These are phyloP conservation scores for Zygoascus bituminiphila DNA, from an alignment of 805 yeast genomes.

Conservation along the genomic window DNA sequence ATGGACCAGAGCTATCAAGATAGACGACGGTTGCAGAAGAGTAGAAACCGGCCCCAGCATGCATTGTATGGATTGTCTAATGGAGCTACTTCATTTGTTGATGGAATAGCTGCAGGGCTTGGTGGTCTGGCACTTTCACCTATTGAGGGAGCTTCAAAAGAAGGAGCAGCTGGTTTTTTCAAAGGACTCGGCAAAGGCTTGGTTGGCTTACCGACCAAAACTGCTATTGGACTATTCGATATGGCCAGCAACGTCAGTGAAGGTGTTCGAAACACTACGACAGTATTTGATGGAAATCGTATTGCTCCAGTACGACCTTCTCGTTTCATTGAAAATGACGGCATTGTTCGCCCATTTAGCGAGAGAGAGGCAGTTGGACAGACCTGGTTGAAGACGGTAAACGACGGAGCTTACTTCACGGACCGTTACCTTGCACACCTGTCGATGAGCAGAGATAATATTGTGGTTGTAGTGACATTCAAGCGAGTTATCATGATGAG, in stretches of 20 bases:
- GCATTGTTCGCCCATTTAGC: slow-evolving; percentile 65
- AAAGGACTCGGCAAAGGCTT: slow-evolving; percentile 91
- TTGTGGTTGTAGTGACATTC: slow-evolving; percentile 68
- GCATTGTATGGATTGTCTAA: slow-evolving; percentile 75
- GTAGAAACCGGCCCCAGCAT: slow-evolving; percentile 73
- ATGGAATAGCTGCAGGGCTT: slow-evolving; percentile 79
- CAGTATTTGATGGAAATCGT: slow-evolving; percentile 73
- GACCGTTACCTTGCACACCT: slow-evolving; percentile 84
- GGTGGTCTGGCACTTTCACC: slow-evolving; percentile 90
- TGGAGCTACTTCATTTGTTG: slow-evolving; percentile 85
- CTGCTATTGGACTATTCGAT: slow-evolving; percentile 91
- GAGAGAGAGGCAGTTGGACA: slow-evolving; percentile 90
- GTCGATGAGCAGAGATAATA: slow-evolving; percentile 71
- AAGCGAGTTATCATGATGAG: slow-evolving; percentile 60
- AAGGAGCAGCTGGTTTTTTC: slow-evolving; percentile 87
- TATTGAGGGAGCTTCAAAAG: slow-evolving; percentile 76
- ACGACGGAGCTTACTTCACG: slow-evolving; percentile 65
- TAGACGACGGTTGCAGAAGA: slow-evolving; percentile 52
- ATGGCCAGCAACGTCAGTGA: slow-evolving; percentile 88
- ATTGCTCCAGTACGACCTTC: slow-evolving; percentile 78
- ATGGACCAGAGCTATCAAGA: slow-evolving; percentile 81
- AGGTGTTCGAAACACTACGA: slow-evolving; percentile 87
- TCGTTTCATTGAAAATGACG: slow-evolving; percentile 61
- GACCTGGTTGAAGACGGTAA: slow-evolving; percentile 75
- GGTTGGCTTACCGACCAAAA: slow-evolving; percentile 93